These are phyloP conservation scores for Oidiodendron maius DNA, from an alignment of 495 filamentous ascomycete genomes.

Conservation along the genomic window DNA sequence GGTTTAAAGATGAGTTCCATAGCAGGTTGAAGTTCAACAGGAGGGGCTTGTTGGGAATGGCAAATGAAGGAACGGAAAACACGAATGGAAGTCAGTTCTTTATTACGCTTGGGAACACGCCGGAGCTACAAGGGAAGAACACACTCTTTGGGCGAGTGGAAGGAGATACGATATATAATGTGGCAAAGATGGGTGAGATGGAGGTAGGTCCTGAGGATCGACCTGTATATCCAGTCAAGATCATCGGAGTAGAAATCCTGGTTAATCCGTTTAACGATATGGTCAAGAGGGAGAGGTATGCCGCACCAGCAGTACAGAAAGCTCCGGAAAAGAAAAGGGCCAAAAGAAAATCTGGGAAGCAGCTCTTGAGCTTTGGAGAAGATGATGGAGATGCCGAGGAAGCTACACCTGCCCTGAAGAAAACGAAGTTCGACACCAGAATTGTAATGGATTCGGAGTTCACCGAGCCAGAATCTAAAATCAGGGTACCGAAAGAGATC, in stretches of 20 bases:
- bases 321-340: slow-evolving; percentile 40
- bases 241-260: slow-evolving; percentile 74
- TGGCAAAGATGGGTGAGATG: slow-evolving; percentile 84
- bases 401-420: slow-evolving; percentile 58
- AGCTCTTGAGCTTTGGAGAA: slow-evolving; percentile 83
- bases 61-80: slow-evolving; percentile 65
- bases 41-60: slow-evolving; percentile 89
- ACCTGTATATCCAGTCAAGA: slow-evolving; percentile 79
- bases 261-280: slow-evolving; percentile 89
- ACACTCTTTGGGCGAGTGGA: slow-evolving; percentile 91
- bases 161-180: slow-evolving; percentile 91
- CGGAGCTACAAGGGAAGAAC: slow-evolving; percentile 82
- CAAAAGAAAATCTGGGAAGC: slow-evolving; percentile 69
- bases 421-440: slow-evolving; percentile 85
- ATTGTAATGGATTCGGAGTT: slow-evolving; percentile 58
- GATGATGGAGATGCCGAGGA: slow-evolving; percentile 74
- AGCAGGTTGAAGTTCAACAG: slow-evolving; percentile 88
- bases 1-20: slow-evolving; percentile 87
- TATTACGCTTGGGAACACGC: slow-evolving; percentile 75
- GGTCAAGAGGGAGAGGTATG: slow-evolving; percentile 57
- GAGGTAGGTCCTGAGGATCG: slow-evolving; percentile 81
- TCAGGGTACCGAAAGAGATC: slow-evolving; percentile 28
- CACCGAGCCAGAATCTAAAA: slow-evolving; percentile 25
- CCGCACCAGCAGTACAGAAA: slow-evolving; percentile 33
- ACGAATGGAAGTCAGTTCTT: slow-evolving; percentile 97